Percentiles rank a stretch among this genome's conserved stretches.
Evolutionary conservation across 805 yeast genomes (phyloP).

Genomic region (Yarrowia alimentaria): DNA sequence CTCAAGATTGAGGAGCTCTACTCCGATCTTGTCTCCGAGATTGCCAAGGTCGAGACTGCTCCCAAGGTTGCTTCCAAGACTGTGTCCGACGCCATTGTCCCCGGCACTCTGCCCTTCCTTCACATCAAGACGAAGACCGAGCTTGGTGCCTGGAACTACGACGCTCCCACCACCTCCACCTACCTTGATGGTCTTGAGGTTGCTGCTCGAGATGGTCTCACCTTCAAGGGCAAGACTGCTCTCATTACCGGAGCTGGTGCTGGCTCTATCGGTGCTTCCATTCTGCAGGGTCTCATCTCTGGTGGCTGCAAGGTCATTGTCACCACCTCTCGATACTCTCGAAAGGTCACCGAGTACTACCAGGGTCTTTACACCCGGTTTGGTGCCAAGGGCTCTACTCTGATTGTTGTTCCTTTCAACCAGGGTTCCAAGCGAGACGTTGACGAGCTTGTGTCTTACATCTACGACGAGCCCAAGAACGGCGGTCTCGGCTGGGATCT

Average conservation of each 20-base stretch:
- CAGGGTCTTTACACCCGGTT: slow-evolving; percentile 88
- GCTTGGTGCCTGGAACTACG: slow-evolving; percentile 78
- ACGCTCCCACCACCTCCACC: slow-evolving; percentile 67
- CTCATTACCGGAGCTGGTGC: slow-evolving; percentile 98
- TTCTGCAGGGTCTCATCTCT: slow-evolving; percentile 86
- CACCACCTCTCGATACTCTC: slow-evolving; percentile 93
- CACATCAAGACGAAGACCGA: slow-evolving; percentile 75
- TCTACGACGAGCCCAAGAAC: slow-evolving; percentile 76
- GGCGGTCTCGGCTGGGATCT: slow-evolving; percentile 98
- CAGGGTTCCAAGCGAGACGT: slow-evolving; percentile 97
- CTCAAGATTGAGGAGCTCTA: slow-evolving; percentile 46
- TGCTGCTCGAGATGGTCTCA: slow-evolving; percentile 91
- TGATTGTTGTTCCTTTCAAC: slow-evolving; percentile 97
- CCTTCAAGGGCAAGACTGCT: slow-evolving; percentile 84
- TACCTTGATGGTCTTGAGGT: slow-evolving; percentile 89
- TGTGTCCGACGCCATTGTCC: slow-evolving; percentile 32
- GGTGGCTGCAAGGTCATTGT: slow-evolving; percentile 98
- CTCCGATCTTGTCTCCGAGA: slow-evolving; percentile 38
- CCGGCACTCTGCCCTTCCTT: slow-evolving; percentile 81
- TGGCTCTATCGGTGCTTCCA: slow-evolving; percentile 97
- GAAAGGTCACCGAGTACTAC: slow-evolving; percentile 91
- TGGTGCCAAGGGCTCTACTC: slow-evolving; percentile 89
- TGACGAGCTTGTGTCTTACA: slow-evolving; percentile 76
- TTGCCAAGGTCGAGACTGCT: slow-evolving; percentile 49
- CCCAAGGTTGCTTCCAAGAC: slow-evolving; percentile 43